Conservation (phyloP, 495 filamentous ascomycete genomes). For the Chaetomium tenue region DNA sequence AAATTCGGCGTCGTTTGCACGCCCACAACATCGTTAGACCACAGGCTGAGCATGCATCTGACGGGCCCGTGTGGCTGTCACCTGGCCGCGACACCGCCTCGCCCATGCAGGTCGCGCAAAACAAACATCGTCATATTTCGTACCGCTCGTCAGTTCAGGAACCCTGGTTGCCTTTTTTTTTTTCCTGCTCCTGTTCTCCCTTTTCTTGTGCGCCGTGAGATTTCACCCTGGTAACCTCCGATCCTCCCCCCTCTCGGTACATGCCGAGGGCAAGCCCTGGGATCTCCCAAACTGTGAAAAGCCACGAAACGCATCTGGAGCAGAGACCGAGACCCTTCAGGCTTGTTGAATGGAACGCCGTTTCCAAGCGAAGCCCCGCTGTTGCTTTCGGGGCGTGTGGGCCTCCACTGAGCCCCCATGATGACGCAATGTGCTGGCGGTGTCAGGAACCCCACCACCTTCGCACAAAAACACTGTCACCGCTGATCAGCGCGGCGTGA, state of each 20-base stretch:
- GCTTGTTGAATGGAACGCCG: not conserved
- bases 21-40: not conserved
- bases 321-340: no score
- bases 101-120: constrained; percentile 27
- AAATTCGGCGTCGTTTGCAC: constrained; percentile 13
- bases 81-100: constrained; percentile 27
- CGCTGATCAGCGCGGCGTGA: not conserved
- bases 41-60: not conserved
- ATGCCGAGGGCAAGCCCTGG: not conserved
- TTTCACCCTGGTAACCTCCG: not conserved
- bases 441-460: constrained; percentile 10
- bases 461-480: not conserved
- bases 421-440: constrained; percentile 25
- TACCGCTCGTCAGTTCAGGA: constrained; percentile 3
- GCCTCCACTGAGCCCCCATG: constrained; percentile 1
- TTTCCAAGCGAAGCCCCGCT: constrained; percentile 7
- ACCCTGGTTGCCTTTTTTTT: not conserved
- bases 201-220: not conserved
- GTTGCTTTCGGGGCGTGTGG: constrained; percentile 16
- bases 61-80: constrained; percentile 21
- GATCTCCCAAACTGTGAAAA: no score
- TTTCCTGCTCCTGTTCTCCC: not conserved
- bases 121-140: not conserved
- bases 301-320: no score
- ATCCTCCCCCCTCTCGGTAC: not conserved